Percentiles rank a stretch among this genome's conserved stretches.
These are phyloP conservation scores for Stevia rebaudiana DNA, from an alignment of 140 eudicot species.

Conservation along the genomic window DNA sequence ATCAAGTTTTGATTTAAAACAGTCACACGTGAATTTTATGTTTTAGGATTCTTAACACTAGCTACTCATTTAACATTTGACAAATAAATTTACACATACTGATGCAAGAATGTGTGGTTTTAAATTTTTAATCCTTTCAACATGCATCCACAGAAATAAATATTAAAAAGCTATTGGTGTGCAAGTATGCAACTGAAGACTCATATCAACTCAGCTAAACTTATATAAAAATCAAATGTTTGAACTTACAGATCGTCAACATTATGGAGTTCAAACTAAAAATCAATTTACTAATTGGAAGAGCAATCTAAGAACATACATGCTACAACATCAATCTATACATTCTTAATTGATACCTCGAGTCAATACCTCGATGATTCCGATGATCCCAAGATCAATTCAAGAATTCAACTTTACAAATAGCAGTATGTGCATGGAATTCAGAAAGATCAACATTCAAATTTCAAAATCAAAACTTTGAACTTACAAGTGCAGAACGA, in stretches of 20 bases:
- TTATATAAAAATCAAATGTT: not conserved
- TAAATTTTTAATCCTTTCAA: not conserved
- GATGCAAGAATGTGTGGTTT: not conserved
- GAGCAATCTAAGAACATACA: no score
- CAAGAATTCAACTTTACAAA: not conserved
- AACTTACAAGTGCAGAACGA: constrained; percentile 62
- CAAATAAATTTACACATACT: not conserved
- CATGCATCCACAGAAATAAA: not conserved
- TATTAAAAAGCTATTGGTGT: not conserved
- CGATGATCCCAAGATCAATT: not conserved
- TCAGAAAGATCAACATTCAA: not conserved
- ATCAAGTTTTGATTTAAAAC: constrained; percentile 4
- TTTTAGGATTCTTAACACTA: not conserved
- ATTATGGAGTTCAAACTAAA: not conserved
- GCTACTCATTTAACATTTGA: not conserved
- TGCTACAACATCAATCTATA: no score
- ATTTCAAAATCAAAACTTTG: not conserved
- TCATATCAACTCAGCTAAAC: not conserved
- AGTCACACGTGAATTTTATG: not conserved
- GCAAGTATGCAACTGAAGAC: not conserved
- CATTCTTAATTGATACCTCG: no score
- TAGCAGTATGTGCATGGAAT: no score
- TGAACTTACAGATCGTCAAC: not conserved
- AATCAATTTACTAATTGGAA: no score
- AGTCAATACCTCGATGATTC: not conserved